Conservation (phyloP, 345 rosid species). For the Turnera subulata region DNA sequence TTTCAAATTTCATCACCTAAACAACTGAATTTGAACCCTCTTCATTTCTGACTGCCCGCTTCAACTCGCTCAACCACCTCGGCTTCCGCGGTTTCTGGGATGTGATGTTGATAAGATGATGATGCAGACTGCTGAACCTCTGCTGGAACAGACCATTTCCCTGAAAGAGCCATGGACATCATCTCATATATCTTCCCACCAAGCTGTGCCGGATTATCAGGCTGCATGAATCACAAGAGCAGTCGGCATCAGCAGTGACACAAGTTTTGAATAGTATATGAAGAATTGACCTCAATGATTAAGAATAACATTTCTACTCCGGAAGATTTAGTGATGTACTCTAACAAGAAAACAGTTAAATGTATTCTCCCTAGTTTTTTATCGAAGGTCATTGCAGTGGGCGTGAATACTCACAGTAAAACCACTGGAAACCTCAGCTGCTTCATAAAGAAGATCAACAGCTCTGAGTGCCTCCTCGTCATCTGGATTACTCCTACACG, state of each 20-base stretch:
- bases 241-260: too few species aligned
- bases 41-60: constrained; percentile 61
- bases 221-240: constrained; percentile 40
- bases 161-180: constrained; percentile 79
- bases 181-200: constrained; percentile 98
- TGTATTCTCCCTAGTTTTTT: not conserved
- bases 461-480: constrained; percentile 81
- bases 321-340: too few species aligned
- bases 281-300: too few species aligned
- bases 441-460: constrained; percentile 80
- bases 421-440: constrained; percentile 94
- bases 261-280: too few species aligned
- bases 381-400: not conserved
- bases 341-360: too few species aligned
- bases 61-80: constrained; percentile 81
- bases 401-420: constrained; percentile 59
- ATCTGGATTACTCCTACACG: constrained; percentile 58
- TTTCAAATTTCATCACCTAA: too few species aligned
- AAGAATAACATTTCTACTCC: not conserved
- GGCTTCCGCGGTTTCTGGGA: constrained; percentile 53
- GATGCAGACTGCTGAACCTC: constrained; percentile 24
- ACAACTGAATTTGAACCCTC: too few species aligned
- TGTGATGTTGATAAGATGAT: constrained; percentile 15
- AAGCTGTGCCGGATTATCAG: constrained; percentile 89
- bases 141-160: constrained; percentile 60